These are phyloP conservation scores for Cryptosporidium parvum DNA, from an alignment of 169 alveolate genomes.

Conservation along the genomic window DNA sequence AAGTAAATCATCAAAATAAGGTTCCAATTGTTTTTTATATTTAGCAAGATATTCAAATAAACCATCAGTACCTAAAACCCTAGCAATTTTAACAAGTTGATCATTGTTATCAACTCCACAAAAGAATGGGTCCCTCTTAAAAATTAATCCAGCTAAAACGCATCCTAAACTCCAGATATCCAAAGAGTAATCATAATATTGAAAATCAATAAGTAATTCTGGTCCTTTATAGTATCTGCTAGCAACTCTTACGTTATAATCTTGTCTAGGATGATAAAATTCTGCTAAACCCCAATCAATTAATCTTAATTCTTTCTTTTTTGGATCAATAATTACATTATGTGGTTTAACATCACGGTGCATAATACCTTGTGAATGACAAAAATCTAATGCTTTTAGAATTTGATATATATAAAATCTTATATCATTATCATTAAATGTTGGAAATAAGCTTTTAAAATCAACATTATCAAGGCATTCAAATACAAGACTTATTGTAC, in stretches of 20 bases:
- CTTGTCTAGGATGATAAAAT: conserved; percentile 98
- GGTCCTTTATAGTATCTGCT: conserved; percentile 99
- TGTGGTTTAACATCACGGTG: conserved; percentile 98
- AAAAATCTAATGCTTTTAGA: conserved; percentile 95
- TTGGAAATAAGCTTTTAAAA: conserved; percentile 93
- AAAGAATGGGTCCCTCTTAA: conserved; percentile 88
- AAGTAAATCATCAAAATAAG: conserved; percentile 88
- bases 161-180: conserved; percentile 99
- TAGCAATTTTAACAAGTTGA: conserved; percentile 97
- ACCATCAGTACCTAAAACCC: conserved; percentile 93
- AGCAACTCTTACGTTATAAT: conserved; percentile 98
- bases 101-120: conserved; percentile 95
- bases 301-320: conserved; percentile 89
- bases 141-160: conserved; percentile 95
- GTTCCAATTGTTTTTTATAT: conserved; percentile 88
- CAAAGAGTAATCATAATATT: conserved; percentile 95
- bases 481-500: conserved; percentile 94
- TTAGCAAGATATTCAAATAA: conserved; percentile 90
- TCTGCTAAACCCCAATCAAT: conserved; percentile 99
- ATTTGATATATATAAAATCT: conserved; percentile 95
- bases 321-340: conserved; percentile 96
- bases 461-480: conserved; percentile 92
- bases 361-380: conserved; percentile 98
- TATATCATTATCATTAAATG: conserved; percentile 93
- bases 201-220: conserved; percentile 95